Conservation (phyloP, 2,329 filamentous ascomycete species). For the Fusarium sp. region DNA sequence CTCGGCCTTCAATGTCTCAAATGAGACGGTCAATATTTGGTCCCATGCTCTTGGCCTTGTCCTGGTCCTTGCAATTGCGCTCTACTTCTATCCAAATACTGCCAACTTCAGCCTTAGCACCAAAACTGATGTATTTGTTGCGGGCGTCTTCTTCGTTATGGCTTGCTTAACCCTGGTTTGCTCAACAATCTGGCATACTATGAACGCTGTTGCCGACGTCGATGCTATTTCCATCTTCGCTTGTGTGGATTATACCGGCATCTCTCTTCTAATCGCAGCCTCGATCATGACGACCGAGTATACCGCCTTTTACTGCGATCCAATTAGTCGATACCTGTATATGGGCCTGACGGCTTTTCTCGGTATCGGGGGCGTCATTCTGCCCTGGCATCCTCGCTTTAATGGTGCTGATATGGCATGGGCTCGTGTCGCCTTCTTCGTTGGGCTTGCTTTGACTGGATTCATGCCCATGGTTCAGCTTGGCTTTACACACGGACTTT, state of each 20-base stretch:
- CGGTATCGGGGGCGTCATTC: slow-evolving; percentile 86
- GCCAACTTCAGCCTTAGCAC: slow-evolving; percentile 88
- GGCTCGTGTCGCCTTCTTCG: slow-evolving; percentile 91
- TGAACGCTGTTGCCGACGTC: slow-evolving; percentile 95
- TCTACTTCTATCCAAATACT: slow-evolving; percentile 94
- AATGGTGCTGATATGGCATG: slow-evolving; percentile 94
- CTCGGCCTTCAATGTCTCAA: slow-evolving; percentile 86
- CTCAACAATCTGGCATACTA: slow-evolving; percentile 97
- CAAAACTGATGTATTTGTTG: slow-evolving; percentile 89
- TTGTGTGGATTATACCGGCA: slow-evolving; percentile 98
- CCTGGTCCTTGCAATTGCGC: slow-evolving; percentile 87
- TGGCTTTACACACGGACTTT: slow-evolving; percentile 79
- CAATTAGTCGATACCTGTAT: slow-evolving; percentile 86
- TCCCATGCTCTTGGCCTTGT: slow-evolving; percentile 92
- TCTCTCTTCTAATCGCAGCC: slow-evolving; percentile 92
- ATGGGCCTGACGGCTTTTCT: slow-evolving; percentile 84
- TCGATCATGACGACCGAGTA: slow-evolving; percentile 99
- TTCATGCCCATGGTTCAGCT: slow-evolving; percentile 92
- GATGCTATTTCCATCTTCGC: slow-evolving; percentile 93
- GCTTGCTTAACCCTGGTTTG: slow-evolving; percentile 95
- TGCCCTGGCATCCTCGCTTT: slow-evolving; percentile 97
- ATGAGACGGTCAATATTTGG: slow-evolving; percentile 98
- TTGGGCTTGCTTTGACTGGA: slow-evolving; percentile 87
- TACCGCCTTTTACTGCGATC: slow-evolving; percentile 98
- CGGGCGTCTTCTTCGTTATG: slow-evolving; percentile 94